A percentile compares a stretch with the other conserved stretches of the same genome.
Evolutionary conservation across 805 yeast genomes (phyloP).

Genomic region (Brettanomyces nanus): DNA sequence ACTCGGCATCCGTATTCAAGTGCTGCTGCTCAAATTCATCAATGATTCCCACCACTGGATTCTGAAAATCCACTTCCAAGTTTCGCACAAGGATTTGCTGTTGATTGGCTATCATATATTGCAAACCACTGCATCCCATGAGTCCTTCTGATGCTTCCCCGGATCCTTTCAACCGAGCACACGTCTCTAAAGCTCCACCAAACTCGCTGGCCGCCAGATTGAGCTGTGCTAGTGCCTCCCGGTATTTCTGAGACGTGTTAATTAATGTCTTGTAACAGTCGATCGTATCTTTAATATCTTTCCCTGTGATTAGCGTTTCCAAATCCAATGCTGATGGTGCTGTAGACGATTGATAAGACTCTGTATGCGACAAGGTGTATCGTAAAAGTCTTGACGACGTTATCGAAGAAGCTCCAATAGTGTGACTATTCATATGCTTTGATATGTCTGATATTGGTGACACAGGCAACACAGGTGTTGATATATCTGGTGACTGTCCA

Average conservation of each 20-base stretch:
- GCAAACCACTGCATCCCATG: slow-evolving; percentile 67
- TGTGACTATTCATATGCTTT: too few species aligned
- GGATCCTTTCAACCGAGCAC: slow-evolving; percentile 56
- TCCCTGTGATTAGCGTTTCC: slow-evolving; percentile 50
- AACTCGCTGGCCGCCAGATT: slow-evolving; percentile 61
- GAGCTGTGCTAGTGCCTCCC: slow-evolving; percentile 37
- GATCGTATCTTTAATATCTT: slow-evolving; percentile 47
- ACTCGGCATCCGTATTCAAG: slow-evolving; percentile 40
- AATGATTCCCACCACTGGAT: slow-evolving; percentile 40
- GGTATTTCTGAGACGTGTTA: slow-evolving; percentile 37
- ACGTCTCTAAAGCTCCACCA: slow-evolving; percentile 60
- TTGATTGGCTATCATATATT: slow-evolving; percentile 68
- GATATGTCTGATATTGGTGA: too few species aligned
- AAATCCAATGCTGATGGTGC: slow-evolving; percentile 50
- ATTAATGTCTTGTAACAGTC: slow-evolving; percentile 40
- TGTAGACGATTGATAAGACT: slow-evolving; percentile 35
- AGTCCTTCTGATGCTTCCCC: slow-evolving; percentile 55
- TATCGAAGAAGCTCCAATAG: slow-evolving; percentile 2
- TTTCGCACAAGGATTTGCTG: slow-evolving; percentile 59
- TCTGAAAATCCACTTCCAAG: slow-evolving; percentile 45
- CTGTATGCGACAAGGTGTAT: slow-evolving; percentile 7
- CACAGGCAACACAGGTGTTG: slow-evolving; percentile 4
- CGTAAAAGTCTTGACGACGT: slow-evolving; percentile 1
- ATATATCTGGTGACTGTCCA: slow-evolving; percentile 1
- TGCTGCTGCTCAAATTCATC: slow-evolving; percentile 36